Percentiles rank a stretch among this genome's conserved stretches.
phyloP scores from a whole-genome alignment of 441 rosid species.

The Arabidopsis hybrid region DNA sequence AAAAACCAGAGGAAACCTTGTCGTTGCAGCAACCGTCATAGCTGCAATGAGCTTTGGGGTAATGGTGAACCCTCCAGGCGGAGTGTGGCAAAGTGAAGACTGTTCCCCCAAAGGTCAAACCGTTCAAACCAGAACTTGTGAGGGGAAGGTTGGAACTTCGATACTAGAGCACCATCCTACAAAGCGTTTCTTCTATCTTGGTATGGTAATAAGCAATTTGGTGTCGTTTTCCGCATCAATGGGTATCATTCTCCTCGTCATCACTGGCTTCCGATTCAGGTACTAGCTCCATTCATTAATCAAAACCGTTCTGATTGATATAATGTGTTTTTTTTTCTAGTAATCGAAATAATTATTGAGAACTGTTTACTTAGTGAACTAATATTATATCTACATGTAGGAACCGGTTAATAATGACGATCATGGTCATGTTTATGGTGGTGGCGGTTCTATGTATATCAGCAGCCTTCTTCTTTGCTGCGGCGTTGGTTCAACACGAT shows the following conservation, averaged over 20 bases:
- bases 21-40: background rate
- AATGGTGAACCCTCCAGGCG: background rate
- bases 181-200: background rate
- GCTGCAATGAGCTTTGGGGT: background rate
- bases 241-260: background rate
- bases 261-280: background rate
- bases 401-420: constrained; percentile 21
- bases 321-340: too few relatives aligned
- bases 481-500: constrained; percentile 5
- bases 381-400: background rate
- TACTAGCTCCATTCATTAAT: background rate
- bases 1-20: background rate
- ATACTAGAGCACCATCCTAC: background rate
- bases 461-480: background rate
- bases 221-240: background rate
- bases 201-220: background rate
- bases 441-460: constrained; percentile 18
- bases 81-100: background rate
- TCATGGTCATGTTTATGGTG: background rate
- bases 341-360: too few relatives aligned
- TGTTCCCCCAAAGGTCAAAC: background rate
- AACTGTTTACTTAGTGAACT: background rate
- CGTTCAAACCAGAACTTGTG: background rate
- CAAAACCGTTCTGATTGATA: background rate
- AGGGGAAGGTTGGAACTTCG: background rate